Evolutionary conservation across 805 yeast genomes (phyloP), one percentile per base, ranked within the genome.

Genomic region (Alloascoidea hylecoeti): DNA sequence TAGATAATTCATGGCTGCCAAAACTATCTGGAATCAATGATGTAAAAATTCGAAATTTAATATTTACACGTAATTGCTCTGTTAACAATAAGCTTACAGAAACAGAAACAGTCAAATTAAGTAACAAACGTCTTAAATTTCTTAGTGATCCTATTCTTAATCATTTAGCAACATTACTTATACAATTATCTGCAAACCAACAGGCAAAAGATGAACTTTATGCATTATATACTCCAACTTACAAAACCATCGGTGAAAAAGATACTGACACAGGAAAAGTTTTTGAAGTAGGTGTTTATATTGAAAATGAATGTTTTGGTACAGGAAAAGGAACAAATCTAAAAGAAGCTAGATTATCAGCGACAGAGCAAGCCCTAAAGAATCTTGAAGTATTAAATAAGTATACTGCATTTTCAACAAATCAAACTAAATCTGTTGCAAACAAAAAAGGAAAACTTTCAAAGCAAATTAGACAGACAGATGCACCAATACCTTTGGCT

Each of bases 71-170:
- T 55, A 76, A 77, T 46, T 86, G 96, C 0, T 61, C 72, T 2
- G 68, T 78, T 13, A 73, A 77, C 42, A 71, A 67, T n/a, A n/a
- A n/a, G n/a, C n/a, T n/a, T n/a, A 60, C 72, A n/a, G 72, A 67
- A 37, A 55, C 59, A 3, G 89, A 79, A 45, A 61, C 69, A 38
- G 60, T 79, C 17, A 60, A 66, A 38, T 61, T 76, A 2, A 88
- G 84, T 48, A 83, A 89, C 53, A 96, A 88, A 62, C 66, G 96
- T 37, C 61, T 86, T 16, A 96, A 89, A 59, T 89, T 85, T 51
- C 60, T 84, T 34, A 97, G 97, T 13, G 97, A 89, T 58, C 75
- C 96, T 1, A 70, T 85, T 15, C 60, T 89, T 42, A 81, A 83
- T 50, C 70, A 69, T 39, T 61, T 78, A n/a, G 74, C 81, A 39